Evolutionary conservation across 2,329 filamentous ascomycete genomes (phyloP), one percentile per base, ranked within the genome.

Genomic region (Gnomoniopsis sp.): DNA sequence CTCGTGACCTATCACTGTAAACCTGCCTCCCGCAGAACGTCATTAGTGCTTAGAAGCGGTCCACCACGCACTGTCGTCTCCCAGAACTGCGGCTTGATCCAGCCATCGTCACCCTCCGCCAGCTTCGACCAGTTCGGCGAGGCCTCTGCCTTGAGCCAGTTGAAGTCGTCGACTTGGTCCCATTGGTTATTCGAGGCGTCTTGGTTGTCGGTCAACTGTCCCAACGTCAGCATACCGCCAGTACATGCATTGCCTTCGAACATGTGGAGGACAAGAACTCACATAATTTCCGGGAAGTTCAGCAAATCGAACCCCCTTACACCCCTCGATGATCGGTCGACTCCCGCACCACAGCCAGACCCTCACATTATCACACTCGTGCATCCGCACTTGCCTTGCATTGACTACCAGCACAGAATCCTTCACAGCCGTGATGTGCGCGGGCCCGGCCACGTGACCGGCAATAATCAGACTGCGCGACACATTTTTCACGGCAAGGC

Each of bases 91-190:
- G 88, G 83, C 0, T 74, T 65, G 14, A 93, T 74, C 14, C 19
- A 46, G 3, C 10, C 53, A 23, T 81, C 81, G 56, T 87, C 76
- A 1, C 78, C 77, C 54, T 85, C 80, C 1, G 84, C 77, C 22
- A 98, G 66, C 2, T 91, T 74, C 36, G 79, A 84, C 91, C 93
- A 99, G 70, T 99, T 93, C 2, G 95, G 95, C 69, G 91, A 97
- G 33, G 85, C 85, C 59, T 90, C 91, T 17, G 84, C 80, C 72
- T 93, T 96, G 63, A 97, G 82, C 95, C 95, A 98, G 75, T 96
- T 96, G 79, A 99, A 99, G 72, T 99, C 95, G 71, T 98, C 91
- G 17, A 98, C 90, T 67, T 95, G 86, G 66, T 93, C 83, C 91
- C 91, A 99, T 67, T 89, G 84, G 70, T 96, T 93, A 59, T 74